Evolutionary conservation across 1,139 yeast genomes (phyloP).

Genomic region (Blastobotrys proliferans): DNA sequence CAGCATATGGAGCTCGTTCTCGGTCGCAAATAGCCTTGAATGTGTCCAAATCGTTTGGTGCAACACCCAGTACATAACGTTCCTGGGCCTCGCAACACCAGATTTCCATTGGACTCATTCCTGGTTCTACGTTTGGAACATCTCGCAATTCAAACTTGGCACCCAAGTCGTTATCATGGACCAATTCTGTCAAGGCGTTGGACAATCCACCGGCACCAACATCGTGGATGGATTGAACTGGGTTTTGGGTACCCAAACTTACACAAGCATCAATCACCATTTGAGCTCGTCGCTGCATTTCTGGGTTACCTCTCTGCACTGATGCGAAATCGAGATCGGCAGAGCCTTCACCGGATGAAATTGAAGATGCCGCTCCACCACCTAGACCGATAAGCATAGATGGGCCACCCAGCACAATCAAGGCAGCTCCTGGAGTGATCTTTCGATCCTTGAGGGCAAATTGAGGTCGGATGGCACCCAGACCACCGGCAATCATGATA

Average conservation of each 20-base stretch:
- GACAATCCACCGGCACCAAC: conserved; percentile 99
- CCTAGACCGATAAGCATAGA: conserved; percentile 99
- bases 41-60: conserved; percentile 66
- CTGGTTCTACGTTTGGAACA: conserved; percentile 87
- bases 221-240: conserved; percentile 95
- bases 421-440: conserved; percentile 87
- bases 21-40: conserved; percentile 83
- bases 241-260: conserved; percentile 73
- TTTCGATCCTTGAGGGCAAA: conserved; percentile 82
- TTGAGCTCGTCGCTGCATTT: conserved; percentile 98
- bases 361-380: conserved; percentile 98
- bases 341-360: conserved; percentile 92
- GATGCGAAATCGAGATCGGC: conserved; percentile 97
- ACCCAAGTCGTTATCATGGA: conserved; percentile 94
- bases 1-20: conserved; percentile 95
- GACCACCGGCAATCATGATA: conserved; percentile 98
- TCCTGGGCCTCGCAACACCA: conserved; percentile 99
- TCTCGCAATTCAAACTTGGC: conserved; percentile 90
- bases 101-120: conserved; percentile 99
- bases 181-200: conserved; percentile 95
- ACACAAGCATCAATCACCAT: conserved; percentile 95
- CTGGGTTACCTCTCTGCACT: conserved; percentile 99
- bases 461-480: conserved; percentile 93
- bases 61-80: conserved; percentile 90
- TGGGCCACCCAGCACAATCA: conserved; percentile 96